Evolutionary conservation across 2,329 filamentous ascomycete genomes (phyloP).

Genomic region (Alternaria consortialis): DNA sequence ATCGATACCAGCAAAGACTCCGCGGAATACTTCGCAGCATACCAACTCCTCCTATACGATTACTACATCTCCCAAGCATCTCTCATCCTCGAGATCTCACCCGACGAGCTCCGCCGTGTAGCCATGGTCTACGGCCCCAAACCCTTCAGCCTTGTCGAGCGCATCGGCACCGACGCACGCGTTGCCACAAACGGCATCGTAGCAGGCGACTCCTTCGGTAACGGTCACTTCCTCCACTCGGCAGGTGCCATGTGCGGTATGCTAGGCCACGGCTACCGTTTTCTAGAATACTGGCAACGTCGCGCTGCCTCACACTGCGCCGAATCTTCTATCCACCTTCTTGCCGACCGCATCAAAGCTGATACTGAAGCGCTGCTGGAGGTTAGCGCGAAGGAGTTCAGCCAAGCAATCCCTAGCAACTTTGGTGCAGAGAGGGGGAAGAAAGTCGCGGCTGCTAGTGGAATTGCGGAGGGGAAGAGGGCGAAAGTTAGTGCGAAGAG

Average conservation of each 20-base stretch:
- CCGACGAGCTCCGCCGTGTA: conserved; percentile 24
- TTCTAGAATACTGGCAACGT: conserved; percentile 26
- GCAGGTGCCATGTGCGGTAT: conserved; percentile 31
- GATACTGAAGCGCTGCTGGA: conserved; percentile 25
- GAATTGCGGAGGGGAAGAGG: conserved; percentile 19
- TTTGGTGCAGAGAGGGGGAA: conserved; percentile 24
- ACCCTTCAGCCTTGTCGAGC: conserved; percentile 28
- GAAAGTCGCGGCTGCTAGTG: conserved; percentile 25
- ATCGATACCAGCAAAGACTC: conserved; percentile 17
- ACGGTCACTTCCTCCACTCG: conserved; percentile 26
- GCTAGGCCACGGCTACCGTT: conserved; percentile 27
- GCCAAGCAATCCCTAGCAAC: conserved; percentile 26
- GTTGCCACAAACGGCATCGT: conserved; percentile 26
- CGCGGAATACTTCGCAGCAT: conserved; percentile 24
- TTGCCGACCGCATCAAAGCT: conserved; percentile 26
- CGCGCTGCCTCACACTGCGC: conserved; percentile 18
- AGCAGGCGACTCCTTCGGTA: conserved; percentile 27
- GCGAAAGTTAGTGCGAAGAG: conserved; percentile 13
- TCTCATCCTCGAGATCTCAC: conserved; percentile 21
- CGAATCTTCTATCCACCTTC: conserved; percentile 18
- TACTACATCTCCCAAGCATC: conserved; percentile 29
- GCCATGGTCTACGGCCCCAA: conserved; percentile 27
- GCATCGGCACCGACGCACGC: conserved; percentile 21
- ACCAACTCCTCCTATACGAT: conserved; percentile 27
- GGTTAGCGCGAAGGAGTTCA: conserved; percentile 32